Base-by-base conservation (phyloP, 768 basidiomycete genomes). In the Galerina marginata region DNA sequence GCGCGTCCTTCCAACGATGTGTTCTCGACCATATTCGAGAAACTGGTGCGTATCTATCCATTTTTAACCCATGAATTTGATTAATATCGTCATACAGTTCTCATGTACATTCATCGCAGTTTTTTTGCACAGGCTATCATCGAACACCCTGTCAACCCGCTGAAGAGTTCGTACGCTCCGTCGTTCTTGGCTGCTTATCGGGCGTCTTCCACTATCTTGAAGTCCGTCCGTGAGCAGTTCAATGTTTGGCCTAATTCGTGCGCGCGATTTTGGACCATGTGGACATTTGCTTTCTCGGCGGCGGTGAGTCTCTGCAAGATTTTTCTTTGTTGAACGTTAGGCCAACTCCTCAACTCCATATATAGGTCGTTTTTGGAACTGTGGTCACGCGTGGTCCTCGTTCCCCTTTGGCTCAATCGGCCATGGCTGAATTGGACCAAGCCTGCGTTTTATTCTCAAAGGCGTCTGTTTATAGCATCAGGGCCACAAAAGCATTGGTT, bases 301-400 rank as follows among this genome's bases (percentile, higher is more conserved):
- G 84, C 81, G 53, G 82, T 86, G 49, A 54, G 79, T 48, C 12
- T 57, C 23, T 23, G 36, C 62, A n/a, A n/a, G n/a, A 33, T 58
- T 26, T 23, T 55, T 46, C 10, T 20, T 25, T n/a, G 16, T 23
- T 43, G 7, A 16, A 20, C 9, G 10, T 4, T 12, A 9, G 25
- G 6, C 37, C 23, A 52, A 12, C 2, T 11, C 39, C 20, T 44
- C 45, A 40, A n/a, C 16, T 23, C 26, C 25, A 14, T n/a, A n/a
- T n/a, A 5, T 58, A 92, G 90, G 81, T 91, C 9, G 87, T 93
- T 14, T 89, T 93, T 66, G 92, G 90, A 3, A 88, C 89, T 4
- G 87, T 93, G 16, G 92, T 90, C 2, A 90, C 88, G 2, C 83
- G 89, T 29, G 86, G 88, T 3, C 92, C 92, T 5, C 76, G 82